Base-by-base conservation (phyloP, 306 rosid species). In the Purshia tridentata region DNA sequence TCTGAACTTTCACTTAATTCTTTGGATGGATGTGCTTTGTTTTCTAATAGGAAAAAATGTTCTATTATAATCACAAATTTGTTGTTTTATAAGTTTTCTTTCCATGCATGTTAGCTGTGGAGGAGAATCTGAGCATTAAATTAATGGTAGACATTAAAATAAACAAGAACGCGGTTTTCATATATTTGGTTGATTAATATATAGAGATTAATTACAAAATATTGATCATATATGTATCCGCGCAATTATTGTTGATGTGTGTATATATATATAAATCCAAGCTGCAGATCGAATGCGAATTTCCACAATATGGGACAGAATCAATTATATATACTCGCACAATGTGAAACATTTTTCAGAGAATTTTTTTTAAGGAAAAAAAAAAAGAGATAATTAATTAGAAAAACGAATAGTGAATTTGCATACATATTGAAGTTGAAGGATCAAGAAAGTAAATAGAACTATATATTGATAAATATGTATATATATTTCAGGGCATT, bases 131-230 rank as follows among this genome's bases (percentile, higher is more conserved):
- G 4, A 64, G 22, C 4, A 48, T n/a, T 52, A 42, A 70, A 77
- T 52, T 18, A 72, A 67, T 44, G 5, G 46, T 51, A 16, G 48
- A 18, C 52, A n/a, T 44, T 18, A 19, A 56, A 10, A 18, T 8
- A 64, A 13, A 55, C 6, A 65, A 35, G n/a, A 68, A 78, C 78
- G 70, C 81, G 78, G 78, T 77, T 72, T 59, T 69, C 45, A 39
- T 50, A 6, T 59, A 53, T 20, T 12, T 52, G 44, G 19, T 62
- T 9, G 71, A 68, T 53, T 39, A 58, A 9, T 49, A 49, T 46
- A n/a, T 42, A 2, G 42, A 29, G 55, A 16, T 22, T 54, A 39
- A 57, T 52, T 75, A 49, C 57, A 73, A 50, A 57, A 29, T 20
- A 18, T 29, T 44, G 45, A 58, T 52, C 42, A 50, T 55, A 9